These are phyloP conservation scores for Tylopilus intermedius DNA, from an alignment of 768 basidiomycete genomes.

Conservation along the genomic window DNA sequence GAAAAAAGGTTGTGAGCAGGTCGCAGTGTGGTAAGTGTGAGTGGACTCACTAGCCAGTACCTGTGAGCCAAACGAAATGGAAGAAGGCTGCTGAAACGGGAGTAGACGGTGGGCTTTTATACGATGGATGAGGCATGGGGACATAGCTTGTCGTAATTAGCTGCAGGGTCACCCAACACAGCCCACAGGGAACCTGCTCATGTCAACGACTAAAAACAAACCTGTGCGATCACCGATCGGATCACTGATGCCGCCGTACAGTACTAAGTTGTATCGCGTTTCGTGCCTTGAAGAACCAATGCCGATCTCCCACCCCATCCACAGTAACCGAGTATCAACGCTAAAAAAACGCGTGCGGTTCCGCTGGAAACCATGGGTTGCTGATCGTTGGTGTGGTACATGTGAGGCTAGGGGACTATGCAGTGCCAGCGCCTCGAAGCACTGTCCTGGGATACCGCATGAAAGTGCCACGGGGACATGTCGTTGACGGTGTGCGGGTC, in stretches of 20 bases:
- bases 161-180: not conserved
- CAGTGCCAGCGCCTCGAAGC: not conserved
- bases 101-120: not conserved
- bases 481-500: not conserved
- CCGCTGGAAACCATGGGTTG: not conserved
- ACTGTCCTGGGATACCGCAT: no score
- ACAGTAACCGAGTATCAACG: not conserved
- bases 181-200: not conserved
- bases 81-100: conserved; percentile 7
- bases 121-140: not conserved
- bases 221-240: not conserved
- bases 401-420: not conserved
- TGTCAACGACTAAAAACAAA: not conserved
- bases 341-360: not conserved
- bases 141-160: not conserved
- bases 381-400: not conserved
- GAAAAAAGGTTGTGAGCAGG: conserved; percentile 1
- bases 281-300: not conserved
- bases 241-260: not conserved
- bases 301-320: no score
- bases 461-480: no score
- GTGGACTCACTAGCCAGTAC: conserved; percentile 21
- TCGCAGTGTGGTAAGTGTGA: not conserved
- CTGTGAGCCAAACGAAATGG: conserved; percentile 17
- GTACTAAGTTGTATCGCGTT: not conserved